A percentile compares a stretch with the other conserved stretches of the same genome.
Conservation (phyloP, 805 yeast genomes). For the Ogataea methylovora region DNA sequence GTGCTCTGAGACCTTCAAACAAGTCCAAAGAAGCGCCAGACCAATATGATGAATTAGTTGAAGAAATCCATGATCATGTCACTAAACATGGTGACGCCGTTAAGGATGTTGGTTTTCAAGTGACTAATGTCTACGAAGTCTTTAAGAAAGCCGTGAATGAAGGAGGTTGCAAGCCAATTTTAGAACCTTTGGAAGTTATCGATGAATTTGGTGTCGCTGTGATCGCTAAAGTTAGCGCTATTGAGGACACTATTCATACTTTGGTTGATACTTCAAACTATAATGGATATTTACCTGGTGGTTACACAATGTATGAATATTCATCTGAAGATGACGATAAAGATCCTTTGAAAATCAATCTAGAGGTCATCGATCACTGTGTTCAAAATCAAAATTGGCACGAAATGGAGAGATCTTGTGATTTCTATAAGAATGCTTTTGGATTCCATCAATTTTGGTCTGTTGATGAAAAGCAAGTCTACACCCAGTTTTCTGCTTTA, state of each 20-base stretch:
- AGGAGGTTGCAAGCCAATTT: constrained; percentile 37
- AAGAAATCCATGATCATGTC: constrained; percentile 38
- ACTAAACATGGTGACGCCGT: constrained; percentile 70
- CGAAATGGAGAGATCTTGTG: constrained; percentile 50
- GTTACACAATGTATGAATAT: constrained; percentile 5
- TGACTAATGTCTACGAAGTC: constrained; percentile 38
- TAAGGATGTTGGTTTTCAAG: constrained; percentile 68
- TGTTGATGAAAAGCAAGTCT: constrained; percentile 71
- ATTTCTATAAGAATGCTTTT: constrained; percentile 51
- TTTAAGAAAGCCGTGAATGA: constrained; percentile 37
- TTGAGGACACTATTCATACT: constrained; percentile 67
- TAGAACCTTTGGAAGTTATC: constrained; percentile 16
- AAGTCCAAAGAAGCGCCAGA: constrained; percentile 1
- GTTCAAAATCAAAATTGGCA: constrained; percentile 76
- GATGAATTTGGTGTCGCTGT: constrained; percentile 47
- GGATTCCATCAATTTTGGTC: constrained; percentile 82
- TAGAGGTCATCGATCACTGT: constrained; percentile 61
- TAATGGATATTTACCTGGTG: constrained; percentile 20
- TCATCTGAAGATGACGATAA: not conserved
- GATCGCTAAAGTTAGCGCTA: constrained; percentile 42
- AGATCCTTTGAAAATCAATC: constrained; percentile 17
- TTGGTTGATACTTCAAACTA: constrained; percentile 38
- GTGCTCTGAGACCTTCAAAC: constrained; percentile 23
- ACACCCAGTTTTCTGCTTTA: constrained; percentile 62
- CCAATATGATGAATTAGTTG: constrained; percentile 7